Evolutionary conservation across 306 rosid genomes (phyloP).

Genomic region (Geum urbanum): DNA sequence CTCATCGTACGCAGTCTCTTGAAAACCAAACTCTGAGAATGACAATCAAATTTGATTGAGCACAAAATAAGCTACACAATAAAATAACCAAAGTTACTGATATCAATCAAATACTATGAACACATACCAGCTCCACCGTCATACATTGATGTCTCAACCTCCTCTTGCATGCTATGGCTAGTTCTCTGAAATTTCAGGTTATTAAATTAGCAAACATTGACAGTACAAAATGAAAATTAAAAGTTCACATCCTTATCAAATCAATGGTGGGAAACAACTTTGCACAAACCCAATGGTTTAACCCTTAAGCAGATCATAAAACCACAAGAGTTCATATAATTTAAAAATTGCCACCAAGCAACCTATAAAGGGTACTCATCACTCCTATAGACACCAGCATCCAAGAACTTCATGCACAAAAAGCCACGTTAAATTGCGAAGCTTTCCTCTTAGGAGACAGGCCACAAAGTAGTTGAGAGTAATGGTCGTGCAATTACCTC

Average conservation of each 20-base stretch:
- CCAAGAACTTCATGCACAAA: background rate
- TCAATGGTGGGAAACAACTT: background rate
- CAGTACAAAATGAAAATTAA: background rate
- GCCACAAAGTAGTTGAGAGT: constrained; percentile 2
- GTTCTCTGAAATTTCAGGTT: constrained; percentile 56
- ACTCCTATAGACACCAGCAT: background rate
- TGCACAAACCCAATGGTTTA: background rate
- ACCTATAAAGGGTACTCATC: background rate
- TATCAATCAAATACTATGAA: constrained; percentile 18
- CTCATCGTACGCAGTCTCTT: constrained; percentile 64
- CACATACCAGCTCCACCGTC: constrained; percentile 69
- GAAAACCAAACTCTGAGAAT: constrained; percentile 50
- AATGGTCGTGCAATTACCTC: constrained; percentile 49
- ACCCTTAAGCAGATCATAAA: background rate
- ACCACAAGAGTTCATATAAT: background rate
- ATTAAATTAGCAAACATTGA: constrained; percentile 16
- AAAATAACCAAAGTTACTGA: constrained; percentile 11
- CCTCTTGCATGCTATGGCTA: constrained; percentile 73
- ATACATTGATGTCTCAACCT: constrained; percentile 72
- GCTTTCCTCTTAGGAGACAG: constrained; percentile 4
- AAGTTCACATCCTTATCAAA: background rate
- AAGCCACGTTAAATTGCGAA: background rate
- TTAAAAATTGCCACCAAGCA: background rate
- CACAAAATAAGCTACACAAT: constrained; percentile 16
- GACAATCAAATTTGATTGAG: constrained; percentile 16